Conservation (phyloP, 352 stramenopile genomes). For the Phytophthora pistaciae region DNA sequence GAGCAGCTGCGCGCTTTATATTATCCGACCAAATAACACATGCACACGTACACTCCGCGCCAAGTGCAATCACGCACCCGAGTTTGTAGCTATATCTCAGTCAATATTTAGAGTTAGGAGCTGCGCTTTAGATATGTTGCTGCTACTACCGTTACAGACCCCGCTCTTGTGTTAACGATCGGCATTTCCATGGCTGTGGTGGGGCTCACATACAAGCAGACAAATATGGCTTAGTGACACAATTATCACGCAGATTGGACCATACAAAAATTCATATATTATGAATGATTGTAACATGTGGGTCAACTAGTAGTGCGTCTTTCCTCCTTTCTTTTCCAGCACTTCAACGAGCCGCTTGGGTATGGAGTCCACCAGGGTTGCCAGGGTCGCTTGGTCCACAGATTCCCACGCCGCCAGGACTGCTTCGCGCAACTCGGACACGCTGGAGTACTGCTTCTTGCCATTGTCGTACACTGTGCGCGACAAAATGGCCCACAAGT, state of each 20-base stretch:
- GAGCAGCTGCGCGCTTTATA: no score
- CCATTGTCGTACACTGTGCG: slow-evolving; percentile 6
- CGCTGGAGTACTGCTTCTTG: slow-evolving; percentile 5
- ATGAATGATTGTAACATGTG: no score
- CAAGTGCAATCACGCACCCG: no score
- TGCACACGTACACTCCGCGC: no score
- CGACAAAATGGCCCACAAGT: slow-evolving; percentile 9
- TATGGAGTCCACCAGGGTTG: background rate
- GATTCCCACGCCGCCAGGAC: background rate
- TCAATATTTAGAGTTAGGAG: no score
- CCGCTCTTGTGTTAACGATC: background rate
- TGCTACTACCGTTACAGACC: background rate
- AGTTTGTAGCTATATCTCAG: no score
- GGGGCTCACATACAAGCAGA: slow-evolving; percentile 2
- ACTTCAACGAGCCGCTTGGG: background rate
- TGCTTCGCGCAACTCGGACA: background rate
- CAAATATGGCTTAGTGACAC: slow-evolving; percentile 5
- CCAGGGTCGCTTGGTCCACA: background rate
- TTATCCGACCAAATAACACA: no score
- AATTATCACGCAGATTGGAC: background rate
- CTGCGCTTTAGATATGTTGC: no score
- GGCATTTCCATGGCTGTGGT: slow-evolving; percentile 1
- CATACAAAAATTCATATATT: no score
- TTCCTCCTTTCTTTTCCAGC: background rate
- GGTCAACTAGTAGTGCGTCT: background rate